Base-by-base conservation (phyloP, 2,329 filamentous ascomycete species). In the Ramichloridium luteum region DNA sequence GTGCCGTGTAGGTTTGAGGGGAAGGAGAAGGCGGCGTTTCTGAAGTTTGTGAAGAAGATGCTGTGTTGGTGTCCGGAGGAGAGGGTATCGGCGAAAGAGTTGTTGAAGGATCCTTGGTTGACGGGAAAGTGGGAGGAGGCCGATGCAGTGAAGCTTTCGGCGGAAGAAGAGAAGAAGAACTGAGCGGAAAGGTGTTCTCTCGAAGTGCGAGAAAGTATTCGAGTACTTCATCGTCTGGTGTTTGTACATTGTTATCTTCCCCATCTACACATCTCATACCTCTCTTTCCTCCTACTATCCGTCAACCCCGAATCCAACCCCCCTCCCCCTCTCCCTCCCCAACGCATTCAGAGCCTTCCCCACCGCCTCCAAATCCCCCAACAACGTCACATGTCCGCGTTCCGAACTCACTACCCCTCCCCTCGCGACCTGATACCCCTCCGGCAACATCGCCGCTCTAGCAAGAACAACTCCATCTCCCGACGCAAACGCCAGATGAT, bases 401-500 rank as follows among this genome's bases (percentile, higher is more conserved):
- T 93, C 83, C 32, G 78, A 85, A 44, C 74, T 77, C 9, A 93
- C 72, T 12, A 83, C 63, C 0, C 85, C 85, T 9, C 77, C 78
- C 27, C 69, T 72, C 2, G 77, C 82, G 20, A 80, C 64, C 29
- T 70, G 67, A 52, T 93, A 94, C 0, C 85, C 85, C 2, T 71
- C 60, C 0, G 86, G 86, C 26, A 92, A 57, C 81, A 92, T 88
- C 0, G 85, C 80, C 39, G 88, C 82, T 30, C 74, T 74, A 0
- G 86, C 82, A 5, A 94, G 67, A 33, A 88, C 84, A 0, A 96
- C 86, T 0, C 86, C 88, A 51, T 96, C 86, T 2, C 86, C 85
- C 13, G 77, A 78, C 1, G 80, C 79, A 58, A 94, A 94, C 0
- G 83, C 72, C 2, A 96, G 65, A 45, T 92, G 78, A 43, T 93